Base-by-base conservation (phyloP, 805 yeast genomes). In the Pichia thaimueangensis region DNA sequence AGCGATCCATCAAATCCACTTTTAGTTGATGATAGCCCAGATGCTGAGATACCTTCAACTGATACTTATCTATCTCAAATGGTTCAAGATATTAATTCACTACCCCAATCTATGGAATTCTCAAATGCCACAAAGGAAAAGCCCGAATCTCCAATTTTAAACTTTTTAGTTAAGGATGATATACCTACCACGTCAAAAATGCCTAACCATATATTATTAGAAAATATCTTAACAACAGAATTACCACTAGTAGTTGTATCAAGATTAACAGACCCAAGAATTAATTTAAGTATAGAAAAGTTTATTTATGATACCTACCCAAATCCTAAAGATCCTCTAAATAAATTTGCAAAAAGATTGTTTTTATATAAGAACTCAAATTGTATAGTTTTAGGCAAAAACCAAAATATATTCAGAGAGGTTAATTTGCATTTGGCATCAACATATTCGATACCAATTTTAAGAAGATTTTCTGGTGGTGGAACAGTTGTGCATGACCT, bases 401-500 rank as follows among this genome's bases (percentile, higher is more conserved):
- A 93, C 57, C 99, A 93, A 62, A 93, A 88, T 49, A 95, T 96
- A 3, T 91, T 91, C 86, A 76, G 79, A 45, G 99, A 93, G 58
- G 72, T 80, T 30, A 84, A 86, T 53, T 43, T 93, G 3, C 70
- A 76, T 0, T 55, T 76, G 12, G 63, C 85, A 5, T 63, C 70
- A 4, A 50, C 66, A 1, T 59, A 74, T 4, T 65, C 66, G 3
- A 70, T 86, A 21, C 91, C 95, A 0, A 56, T 89, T 7, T 57
- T 93, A 6, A 68, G 99, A 51, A 68, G 99, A 43, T 67, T 74
- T 37, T 81, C 93, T 8, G 99, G 99, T 0, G 99, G 99, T 2
- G 99, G 99, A 0, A 79, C 97, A 0, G 99, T 93, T 1, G 95
- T 88, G 10, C 99, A 93, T 59, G 98, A 91, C 60, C 50, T 70